Evolutionary conservation across 306 rosid species (phyloP).

Genomic region (Dalbergia cultrata): DNA sequence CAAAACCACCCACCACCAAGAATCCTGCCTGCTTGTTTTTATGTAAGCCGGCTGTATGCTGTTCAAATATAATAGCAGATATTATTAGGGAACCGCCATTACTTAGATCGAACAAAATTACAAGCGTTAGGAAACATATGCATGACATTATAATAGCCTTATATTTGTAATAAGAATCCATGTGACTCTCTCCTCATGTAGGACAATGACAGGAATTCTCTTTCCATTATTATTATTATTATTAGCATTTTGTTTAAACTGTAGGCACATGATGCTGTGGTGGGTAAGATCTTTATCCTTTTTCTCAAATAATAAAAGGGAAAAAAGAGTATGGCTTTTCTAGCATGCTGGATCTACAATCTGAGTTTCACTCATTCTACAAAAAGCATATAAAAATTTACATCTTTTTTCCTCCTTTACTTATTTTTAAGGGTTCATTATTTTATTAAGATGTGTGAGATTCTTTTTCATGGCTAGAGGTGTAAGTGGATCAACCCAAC

Average conservation of each 20-base stretch:
- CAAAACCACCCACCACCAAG: constrained; percentile 43
- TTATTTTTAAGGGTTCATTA: constrained; percentile 9
- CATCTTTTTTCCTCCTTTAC: constrained; percentile 14
- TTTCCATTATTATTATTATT: constrained; percentile 20
- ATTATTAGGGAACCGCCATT: constrained; percentile 45
- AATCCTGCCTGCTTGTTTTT: constrained; percentile 38
- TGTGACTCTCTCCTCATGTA: constrained; percentile 62
- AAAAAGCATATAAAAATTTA: constrained; percentile 21
- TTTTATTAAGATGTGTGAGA: constrained; percentile 34
- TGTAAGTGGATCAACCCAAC: too few species aligned
- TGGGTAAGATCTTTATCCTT: constrained; percentile 59
- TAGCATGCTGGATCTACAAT: constrained; percentile 75
- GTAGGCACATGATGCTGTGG: constrained; percentile 66
- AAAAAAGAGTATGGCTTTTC: constrained; percentile 48
- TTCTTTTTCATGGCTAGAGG: neutral
- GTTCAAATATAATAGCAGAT: constrained; percentile 22
- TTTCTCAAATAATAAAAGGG: constrained; percentile 42
- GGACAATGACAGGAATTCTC: constrained; percentile 63
- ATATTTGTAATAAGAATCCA: constrained; percentile 53
- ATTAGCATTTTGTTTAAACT: constrained; percentile 37
- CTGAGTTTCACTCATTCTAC: constrained; percentile 47
- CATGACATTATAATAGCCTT: constrained; percentile 34
- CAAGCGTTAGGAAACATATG: constrained; percentile 44
- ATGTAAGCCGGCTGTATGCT: constrained; percentile 29
- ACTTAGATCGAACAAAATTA: constrained; percentile 44